Base-by-base conservation (phyloP, 345 rosid genomes). In the Syzygium jambos region DNA sequence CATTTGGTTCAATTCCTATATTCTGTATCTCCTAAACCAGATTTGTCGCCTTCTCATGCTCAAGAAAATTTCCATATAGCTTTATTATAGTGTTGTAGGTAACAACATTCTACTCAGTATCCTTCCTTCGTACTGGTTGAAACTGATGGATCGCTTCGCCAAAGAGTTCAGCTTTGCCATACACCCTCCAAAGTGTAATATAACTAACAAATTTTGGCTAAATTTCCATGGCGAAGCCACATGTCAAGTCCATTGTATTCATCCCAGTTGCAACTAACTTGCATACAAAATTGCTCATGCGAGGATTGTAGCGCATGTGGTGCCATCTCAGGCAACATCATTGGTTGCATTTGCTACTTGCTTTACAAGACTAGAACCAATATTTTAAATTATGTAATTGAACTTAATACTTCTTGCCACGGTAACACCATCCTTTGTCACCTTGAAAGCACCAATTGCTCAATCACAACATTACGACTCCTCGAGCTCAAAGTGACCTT, bases 271-370 rank as follows among this genome's bases (percentile, higher is more conserved):
- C 99, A 90, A 97, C 99, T n/a, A 99, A 95, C 92, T 97, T 97
- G 93, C 99, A 97, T 46, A 95, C 92, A 96, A 96, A 86, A 96
- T 96, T 43, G 98, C 98, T 84, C 91, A 87, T 25, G 99, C 94
- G 85, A 97, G 97, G 86, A 96, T 91, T 0, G 99, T 96, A n/a
- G 98, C 99, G 92, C 96, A 97, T 29, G 99, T 96, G 63, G 98
- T 41, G 6, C 43, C 43, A 41, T 41, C 41, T 41, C 43, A 4
- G 43, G 43, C 43, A 2, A 41, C 43, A 87, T 98, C 98, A 87
- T 98, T 96, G 51, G 99, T 95, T 59, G 99, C 99, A 90, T 94
- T 98, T 68, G 98, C 99, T 85, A 96, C 98, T 92, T 95, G 99
- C 91, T 94, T 98, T 87, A 98, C 99, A 63, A 96, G 98, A 91